These are phyloP conservation scores for Urostyla sp. DNA, from an alignment of 73 alveolate species.

Conservation along the genomic window DNA sequence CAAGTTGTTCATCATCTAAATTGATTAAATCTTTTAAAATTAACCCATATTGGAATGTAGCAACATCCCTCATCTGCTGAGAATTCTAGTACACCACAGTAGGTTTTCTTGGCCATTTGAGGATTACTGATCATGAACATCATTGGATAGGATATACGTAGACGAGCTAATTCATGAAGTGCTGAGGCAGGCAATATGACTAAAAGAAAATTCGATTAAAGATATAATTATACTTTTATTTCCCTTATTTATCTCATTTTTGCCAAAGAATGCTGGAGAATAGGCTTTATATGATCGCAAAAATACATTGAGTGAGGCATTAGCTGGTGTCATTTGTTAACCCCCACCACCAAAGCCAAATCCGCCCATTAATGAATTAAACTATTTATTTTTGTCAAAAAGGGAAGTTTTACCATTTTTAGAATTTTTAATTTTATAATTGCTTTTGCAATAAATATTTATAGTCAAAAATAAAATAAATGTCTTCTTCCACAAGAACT, in stretches of 20 bases:
- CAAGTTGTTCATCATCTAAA: conserved; percentile 86
- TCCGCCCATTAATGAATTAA: conserved; percentile 11
- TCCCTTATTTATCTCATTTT: conserved; percentile 76
- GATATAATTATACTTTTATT: conserved; percentile 61
- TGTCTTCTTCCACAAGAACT: too few species aligned
- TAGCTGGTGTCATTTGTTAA: not conserved
- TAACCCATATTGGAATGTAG: conserved; percentile 86
- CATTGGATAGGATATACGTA: conserved; percentile 77
- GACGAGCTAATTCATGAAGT: conserved; percentile 71
- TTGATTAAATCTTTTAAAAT: not conserved
- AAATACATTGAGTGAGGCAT: conserved; percentile 52
- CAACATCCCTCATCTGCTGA: conserved; percentile 96
- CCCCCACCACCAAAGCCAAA: not conserved
- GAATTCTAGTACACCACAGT: conserved; percentile 96
- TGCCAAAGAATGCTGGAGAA: conserved; percentile 75
- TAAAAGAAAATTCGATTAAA: not conserved
- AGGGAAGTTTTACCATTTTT: not conserved
- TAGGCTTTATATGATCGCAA: conserved; percentile 79
- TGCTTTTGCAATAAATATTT: too few species aligned
- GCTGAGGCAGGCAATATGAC: conserved; percentile 83
- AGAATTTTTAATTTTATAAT: not conserved
- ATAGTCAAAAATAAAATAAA: too few species aligned
- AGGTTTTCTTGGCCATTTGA: conserved; percentile 78
- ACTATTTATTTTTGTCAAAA: not conserved
- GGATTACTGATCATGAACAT: conserved; percentile 78